A percentile compares a stretch with the other conserved stretches of the same genome.
Evolutionary conservation across 2,329 filamentous ascomycete species (phyloP).

Genomic region (Talaromyces pinophilus): DNA sequence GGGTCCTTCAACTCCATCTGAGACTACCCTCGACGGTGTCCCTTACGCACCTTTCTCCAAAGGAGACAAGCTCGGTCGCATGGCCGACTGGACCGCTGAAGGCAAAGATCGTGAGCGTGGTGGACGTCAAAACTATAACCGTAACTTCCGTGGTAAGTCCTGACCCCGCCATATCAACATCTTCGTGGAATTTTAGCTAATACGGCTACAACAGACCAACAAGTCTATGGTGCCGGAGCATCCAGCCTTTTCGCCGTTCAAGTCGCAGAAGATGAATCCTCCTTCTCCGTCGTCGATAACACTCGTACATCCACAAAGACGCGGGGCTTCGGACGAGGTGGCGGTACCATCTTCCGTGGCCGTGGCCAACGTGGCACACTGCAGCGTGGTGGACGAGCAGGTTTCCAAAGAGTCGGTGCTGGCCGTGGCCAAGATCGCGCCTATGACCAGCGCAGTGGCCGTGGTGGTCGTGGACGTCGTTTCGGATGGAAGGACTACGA

Average conservation of each 20-base stretch:
- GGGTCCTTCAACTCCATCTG: conserved; percentile 79
- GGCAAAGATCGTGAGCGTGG: conserved; percentile 69
- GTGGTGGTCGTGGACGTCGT: conserved; percentile 73
- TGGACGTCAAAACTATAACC: conserved; percentile 84
- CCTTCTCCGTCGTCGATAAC: conserved; percentile 97
- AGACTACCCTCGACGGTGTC: conserved; percentile 90
- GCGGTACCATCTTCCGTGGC: conserved; percentile 84
- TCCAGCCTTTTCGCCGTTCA: conserved; percentile 87
- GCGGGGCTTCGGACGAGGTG: conserved; percentile 77
- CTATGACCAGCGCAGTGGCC: conserved; percentile 68
- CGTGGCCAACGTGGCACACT: conserved; percentile 72
- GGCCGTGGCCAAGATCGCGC: conserved; percentile 66
- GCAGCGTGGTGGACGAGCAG: conserved; percentile 70
- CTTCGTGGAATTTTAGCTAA: conserved; percentile 19
- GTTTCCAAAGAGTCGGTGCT: conserved; percentile 71
- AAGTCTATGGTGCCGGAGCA: conserved; percentile 90
- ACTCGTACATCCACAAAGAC: conserved; percentile 81
- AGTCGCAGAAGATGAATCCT: conserved; percentile 90
- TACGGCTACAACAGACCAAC: conserved; percentile 67
- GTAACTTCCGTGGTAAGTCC: conserved; percentile 80
- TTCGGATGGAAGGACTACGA: conserved; percentile 99
- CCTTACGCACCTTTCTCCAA: conserved; percentile 98
- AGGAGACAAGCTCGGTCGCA: conserved; percentile 96
- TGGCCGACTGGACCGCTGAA: conserved; percentile 97
- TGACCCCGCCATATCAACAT: conserved; percentile 17